Percentiles rank a stretch among this genome's conserved stretches.
Evolutionary conservation across 2,329 filamentous ascomycete species (phyloP).

Genomic region (Graphilbum ipis-grandicollis): DNA sequence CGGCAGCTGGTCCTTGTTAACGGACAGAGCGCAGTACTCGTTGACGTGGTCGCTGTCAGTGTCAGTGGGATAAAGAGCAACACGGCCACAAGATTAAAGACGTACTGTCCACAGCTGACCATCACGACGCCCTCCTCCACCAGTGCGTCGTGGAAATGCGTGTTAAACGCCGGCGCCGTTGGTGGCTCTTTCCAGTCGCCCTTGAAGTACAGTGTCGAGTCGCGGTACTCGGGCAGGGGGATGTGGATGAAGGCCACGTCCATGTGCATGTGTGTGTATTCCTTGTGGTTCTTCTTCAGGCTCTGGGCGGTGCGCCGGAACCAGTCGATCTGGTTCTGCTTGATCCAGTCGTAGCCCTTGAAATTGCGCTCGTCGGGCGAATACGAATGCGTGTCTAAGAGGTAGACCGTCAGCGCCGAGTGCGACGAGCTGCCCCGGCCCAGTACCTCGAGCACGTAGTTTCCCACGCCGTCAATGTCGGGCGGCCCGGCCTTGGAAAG

Average conservation of each 20-base stretch:
- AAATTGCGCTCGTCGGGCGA: slow-evolving; percentile 77
- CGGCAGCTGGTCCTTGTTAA: slow-evolving; percentile 34
- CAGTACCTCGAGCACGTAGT: slow-evolving; percentile 84
- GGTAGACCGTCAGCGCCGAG: slow-evolving; percentile 83
- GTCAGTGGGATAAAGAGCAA: neutral
- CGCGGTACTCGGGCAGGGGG: slow-evolving; percentile 74
- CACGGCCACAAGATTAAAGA: slow-evolving; percentile 11
- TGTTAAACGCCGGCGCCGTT: slow-evolving; percentile 79
- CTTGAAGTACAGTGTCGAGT: slow-evolving; percentile 37
- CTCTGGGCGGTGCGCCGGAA: slow-evolving; percentile 63
- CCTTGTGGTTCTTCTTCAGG: slow-evolving; percentile 59
- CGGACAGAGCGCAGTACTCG: slow-evolving; percentile 74
- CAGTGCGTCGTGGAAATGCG: slow-evolving; percentile 80
- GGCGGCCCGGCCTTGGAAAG: slow-evolving; percentile 70
- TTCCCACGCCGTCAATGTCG: slow-evolving; percentile 77
- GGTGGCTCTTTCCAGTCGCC: slow-evolving; percentile 69
- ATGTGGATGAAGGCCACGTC: slow-evolving; percentile 97
- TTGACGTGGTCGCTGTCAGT: slow-evolving; percentile 69
- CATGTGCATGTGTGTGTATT: slow-evolving; percentile 86
- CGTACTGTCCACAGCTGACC: slow-evolving; percentile 81
- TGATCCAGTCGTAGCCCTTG: slow-evolving; percentile 95
- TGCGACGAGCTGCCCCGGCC: slow-evolving; percentile 65
- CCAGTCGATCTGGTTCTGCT: slow-evolving; percentile 87
- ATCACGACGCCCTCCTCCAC: slow-evolving; percentile 72
- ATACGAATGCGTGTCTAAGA: slow-evolving; percentile 86